A percentile compares a stretch with the other conserved stretches of the same genome.
phyloP scores from a whole-genome alignment of 2,329 filamentous ascomycete genomes.

The Claviceps maximensis region DNA sequence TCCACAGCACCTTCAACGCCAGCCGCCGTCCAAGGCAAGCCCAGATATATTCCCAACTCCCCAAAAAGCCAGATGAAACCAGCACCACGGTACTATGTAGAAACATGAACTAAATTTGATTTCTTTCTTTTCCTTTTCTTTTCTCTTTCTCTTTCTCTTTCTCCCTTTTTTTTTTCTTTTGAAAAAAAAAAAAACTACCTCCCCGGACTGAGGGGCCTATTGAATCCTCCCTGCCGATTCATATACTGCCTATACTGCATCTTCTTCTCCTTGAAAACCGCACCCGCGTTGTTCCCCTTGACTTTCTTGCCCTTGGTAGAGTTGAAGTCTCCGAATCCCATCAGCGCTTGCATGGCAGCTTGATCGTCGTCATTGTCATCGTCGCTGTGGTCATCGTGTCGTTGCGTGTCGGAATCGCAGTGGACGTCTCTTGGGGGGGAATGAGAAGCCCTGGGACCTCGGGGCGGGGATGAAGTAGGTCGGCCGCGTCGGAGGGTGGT shows the following conservation, averaged over 20 bases:
- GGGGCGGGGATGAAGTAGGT: constrained; percentile 9
- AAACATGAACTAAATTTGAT: too few species aligned
- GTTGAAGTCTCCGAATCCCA: constrained; percentile 82
- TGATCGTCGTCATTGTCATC: constrained; percentile 51
- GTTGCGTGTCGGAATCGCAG: neutral
- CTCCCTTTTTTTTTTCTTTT: too few species aligned
- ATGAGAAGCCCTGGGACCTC: constrained; percentile 6
- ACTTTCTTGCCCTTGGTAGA: constrained; percentile 84
- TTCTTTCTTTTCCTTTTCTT: too few species aligned
- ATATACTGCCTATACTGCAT: constrained; percentile 95
- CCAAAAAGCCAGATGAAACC: too few species aligned
- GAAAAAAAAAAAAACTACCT: too few species aligned
- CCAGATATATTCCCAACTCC: too few species aligned
- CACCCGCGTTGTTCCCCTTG: constrained; percentile 72
- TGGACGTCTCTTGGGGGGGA: constrained; percentile 4
- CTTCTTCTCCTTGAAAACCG: constrained; percentile 83
- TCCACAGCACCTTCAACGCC: too few species aligned
- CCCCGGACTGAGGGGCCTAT: constrained; percentile 55
- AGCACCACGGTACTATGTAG: too few species aligned
- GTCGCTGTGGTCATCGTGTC: constrained; percentile 14
- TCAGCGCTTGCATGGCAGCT: constrained; percentile 65
- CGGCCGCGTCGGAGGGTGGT: constrained; percentile 9
- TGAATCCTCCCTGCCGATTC: constrained; percentile 73
- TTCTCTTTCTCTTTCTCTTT: too few species aligned
- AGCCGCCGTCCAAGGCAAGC: too few species aligned